Base-by-base conservation (phyloP, 352 stramenopile species). In the Chrysophaeum taylorii region DNA sequence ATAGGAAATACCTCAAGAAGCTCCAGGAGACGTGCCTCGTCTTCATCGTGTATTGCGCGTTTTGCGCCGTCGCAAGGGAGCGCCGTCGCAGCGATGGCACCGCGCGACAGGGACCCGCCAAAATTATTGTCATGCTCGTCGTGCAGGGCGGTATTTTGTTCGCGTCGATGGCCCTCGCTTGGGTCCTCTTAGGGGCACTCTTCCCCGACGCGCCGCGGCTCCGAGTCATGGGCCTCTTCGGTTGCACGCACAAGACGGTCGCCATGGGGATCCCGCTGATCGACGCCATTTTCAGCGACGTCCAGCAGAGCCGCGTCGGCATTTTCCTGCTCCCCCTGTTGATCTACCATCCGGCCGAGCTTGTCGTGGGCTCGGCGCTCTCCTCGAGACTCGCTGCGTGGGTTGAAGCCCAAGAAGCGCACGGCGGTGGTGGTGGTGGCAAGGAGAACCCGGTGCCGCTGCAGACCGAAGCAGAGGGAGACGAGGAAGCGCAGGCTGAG, bases 11-110 rank as follows among this genome's bases (percentile, higher is more conserved):
- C n/a, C 81, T 84, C 66, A 76, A 75, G 70, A 63, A 76, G 33
- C 50, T 64, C 0, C 81, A 84, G 72, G 73, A 82, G 69, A 77
- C 68, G 27, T 45, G 63, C 64, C 68, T 86, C 5, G 53, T 81
- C 18, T 86, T 80, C 72, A 84, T 86, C 72, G 75, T 86, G 4
- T 86, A 85, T 70, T 79, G 71, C 15, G 73, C 82, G 15, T 86
- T 86, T 74, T 84, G 79, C 67, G 66, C 68, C 25, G n/a, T n/a
- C n/a, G n/a, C n/a, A n/a, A n/a, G 36, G 36, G 64, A 70, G 23
- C n/a, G 64, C 45, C 9, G 76, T 85, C 25, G 35, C 53, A 67
- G 53, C 53, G 60, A 38, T 67, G n/a, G 60, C 35, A 12, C 29
- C 53, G 35, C 43, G 43, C 25, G 60, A 21, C n/a, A n/a, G n/a